Evolutionary conservation across 345 rosid species (phyloP), one percentile per base, ranked within the genome.

Genomic region (Salix suchowensis): DNA sequence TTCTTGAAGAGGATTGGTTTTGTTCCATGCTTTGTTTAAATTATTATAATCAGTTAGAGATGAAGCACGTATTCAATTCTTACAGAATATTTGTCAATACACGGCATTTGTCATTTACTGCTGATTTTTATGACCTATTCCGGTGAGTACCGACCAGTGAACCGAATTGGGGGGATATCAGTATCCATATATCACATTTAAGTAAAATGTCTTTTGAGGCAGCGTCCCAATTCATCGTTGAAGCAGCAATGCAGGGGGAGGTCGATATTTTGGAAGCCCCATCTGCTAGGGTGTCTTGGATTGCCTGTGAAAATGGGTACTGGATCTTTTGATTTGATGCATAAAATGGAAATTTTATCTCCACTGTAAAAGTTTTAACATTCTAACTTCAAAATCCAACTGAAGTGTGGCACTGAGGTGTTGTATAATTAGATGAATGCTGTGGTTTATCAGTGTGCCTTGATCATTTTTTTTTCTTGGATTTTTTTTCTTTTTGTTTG

Each of bases 141-240:
- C 0, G 97, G 97, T 26, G 87, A 89, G 39, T 96, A 96, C 81
- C 97, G 97, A 2, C 90, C 98, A 1, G 88, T 96, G 98, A 96
- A 87, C 84, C 88, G 98, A 73, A 84, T 89, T 23, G 99, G 98
- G 37, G 97, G 94, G 48, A 94, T 96, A 54, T 89, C 94, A 10
- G 95, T 92, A 55, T 92, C 94, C 2, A 76, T 86, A n/a, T n/a
- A 67, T 94, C 97, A 6, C 93, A 97, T 2, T 89, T 96, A 60
- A 87, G 93, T 70, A 92, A 93, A 83, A 96, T 94, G 97, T 78
- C 98, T 1, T 96, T 94, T 70, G 98, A 96, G 89, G 94, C 97
- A 0, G 98, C 99, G 4, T 84, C 97, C 5, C 90, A 88, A 78
- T 96, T 96, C 81, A 94, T 96, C 16, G 94, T 94, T n/a, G 91